Base-by-base conservation (phyloP, 1,284 basidiomycete genomes). In the Sphagnurus paluster region DNA sequence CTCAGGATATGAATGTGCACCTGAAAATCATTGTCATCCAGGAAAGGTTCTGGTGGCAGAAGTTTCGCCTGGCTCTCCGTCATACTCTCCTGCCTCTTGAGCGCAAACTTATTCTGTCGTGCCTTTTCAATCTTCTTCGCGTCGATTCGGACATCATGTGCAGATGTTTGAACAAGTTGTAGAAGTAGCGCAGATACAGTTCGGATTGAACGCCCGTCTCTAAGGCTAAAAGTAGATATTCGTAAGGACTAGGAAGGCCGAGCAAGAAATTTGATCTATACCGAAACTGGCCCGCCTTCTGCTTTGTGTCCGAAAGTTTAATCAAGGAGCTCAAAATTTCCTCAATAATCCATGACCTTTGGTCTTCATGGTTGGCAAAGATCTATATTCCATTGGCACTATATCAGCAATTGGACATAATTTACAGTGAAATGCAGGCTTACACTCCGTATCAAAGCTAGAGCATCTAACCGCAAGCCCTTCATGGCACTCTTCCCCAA, bases 291-390 rank as follows among this genome's bases (percentile, higher is more conserved):
- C 90, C 87, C 30, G 90, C 87, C 53, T 88, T 87, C 60, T 90
- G 87, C 59, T 92, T 94, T 36, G 85, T 81, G 56, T 97, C 93
- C 0, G 91, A 91, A 6, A 97, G 75, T 64, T 90, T 93, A 55
- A 92, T 93, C 39, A 98, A 70, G 0, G 91, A 93, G 3, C 84
- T 81, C 14, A 99, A 65, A 24, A 98, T 93, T 65, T 98, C 96
- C 63, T 98, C 94, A 16, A 99, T 87, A 53, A 98, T 96, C 93
- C 94, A 98, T 1, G 85, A 82, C 1, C 96, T 75, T 65, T 99
- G 96, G 29, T 87, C 84, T 49, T 90, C 84, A 55, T 97, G 85
- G 52, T 85, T 87, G 5, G 92, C 90, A 60, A 98, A 98, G 23
- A 96, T 85, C 86, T 93, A 32, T 8, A 48, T 11, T 16, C 16